Evolutionary conservation across 2,329 filamentous ascomycete species (phyloP).

Genomic region (Calonectria montana): DNA sequence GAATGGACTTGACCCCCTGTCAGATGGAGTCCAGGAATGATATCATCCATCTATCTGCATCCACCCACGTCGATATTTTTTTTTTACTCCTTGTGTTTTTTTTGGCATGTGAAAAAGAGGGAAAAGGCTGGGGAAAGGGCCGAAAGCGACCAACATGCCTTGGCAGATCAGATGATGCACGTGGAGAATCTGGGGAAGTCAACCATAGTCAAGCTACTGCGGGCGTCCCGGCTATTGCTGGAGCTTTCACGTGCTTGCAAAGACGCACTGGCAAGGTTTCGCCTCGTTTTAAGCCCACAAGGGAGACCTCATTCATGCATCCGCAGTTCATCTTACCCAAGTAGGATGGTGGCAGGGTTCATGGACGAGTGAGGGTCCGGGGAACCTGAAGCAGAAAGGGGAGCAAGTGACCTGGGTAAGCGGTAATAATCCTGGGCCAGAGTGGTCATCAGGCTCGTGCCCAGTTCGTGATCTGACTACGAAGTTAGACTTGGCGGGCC

Average conservation of each 20-base stretch:
- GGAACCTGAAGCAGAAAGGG: slow-evolving; percentile 6
- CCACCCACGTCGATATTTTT: background rate
- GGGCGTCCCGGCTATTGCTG: slow-evolving; percentile 19
- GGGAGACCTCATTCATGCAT: slow-evolving; percentile 13
- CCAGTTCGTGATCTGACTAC: slow-evolving; percentile 10
- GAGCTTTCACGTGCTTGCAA: slow-evolving; percentile 24
- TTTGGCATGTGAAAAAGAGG: slow-evolving; percentile 18
- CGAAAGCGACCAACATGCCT: slow-evolving; percentile 1
- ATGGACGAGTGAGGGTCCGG: slow-evolving; percentile 6
- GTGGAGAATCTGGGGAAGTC: slow-evolving; percentile 25
- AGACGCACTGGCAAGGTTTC: background rate
- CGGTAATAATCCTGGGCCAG: slow-evolving; percentile 12
- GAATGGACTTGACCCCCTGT: background rate
- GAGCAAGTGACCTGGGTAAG: slow-evolving; percentile 17
- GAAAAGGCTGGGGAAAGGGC: slow-evolving; percentile 12
- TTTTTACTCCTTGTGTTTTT: background rate
- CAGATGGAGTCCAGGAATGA: background rate
- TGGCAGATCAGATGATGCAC: slow-evolving; percentile 25
- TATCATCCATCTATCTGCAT: background rate
- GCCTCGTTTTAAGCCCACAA: background rate
- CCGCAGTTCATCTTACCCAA: slow-evolving; percentile 1
- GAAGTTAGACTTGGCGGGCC: background rate
- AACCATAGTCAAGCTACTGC: slow-evolving; percentile 1
- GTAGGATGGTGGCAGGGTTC: slow-evolving; percentile 11
- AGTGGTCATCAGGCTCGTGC: slow-evolving; percentile 18